Percentiles rank a stretch among this genome's conserved stretches.
Evolutionary conservation across 352 stramenopile species (phyloP).

Genomic region (Thalassiosira allenii): DNA sequence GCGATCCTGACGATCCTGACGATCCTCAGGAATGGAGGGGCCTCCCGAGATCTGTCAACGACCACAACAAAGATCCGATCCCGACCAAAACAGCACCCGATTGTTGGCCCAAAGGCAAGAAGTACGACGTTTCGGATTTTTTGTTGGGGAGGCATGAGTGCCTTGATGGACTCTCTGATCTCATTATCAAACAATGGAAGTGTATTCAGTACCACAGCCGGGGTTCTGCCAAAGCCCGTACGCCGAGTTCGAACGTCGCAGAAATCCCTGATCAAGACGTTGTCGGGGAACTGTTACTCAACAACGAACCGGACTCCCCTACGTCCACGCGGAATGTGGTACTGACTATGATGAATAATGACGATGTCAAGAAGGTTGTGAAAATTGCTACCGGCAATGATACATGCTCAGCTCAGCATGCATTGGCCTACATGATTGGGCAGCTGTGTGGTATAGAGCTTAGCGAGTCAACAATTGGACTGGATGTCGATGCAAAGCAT

Average conservation of each 20-base stretch:
- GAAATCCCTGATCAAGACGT: background rate
- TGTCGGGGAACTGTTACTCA: background rate
- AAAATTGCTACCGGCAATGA: background rate
- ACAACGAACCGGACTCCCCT: background rate
- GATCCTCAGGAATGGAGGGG: background rate
- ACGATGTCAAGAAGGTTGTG: background rate
- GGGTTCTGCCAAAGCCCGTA: too few species aligned
- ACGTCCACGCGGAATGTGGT: background rate
- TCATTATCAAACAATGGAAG: background rate
- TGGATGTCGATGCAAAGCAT: constrained; percentile 5
- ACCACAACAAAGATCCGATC: background rate
- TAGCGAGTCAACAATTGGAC: background rate
- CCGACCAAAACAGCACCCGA: background rate
- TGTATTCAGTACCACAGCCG: background rate
- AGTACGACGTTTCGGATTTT: constrained; percentile 1
- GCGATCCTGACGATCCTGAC: too few species aligned
- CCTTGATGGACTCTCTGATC: background rate
- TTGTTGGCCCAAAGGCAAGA: too few species aligned
- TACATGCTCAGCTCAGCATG: constrained; percentile 6
- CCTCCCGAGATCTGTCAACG: background rate
- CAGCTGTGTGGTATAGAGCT: constrained; percentile 11
- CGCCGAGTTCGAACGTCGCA: too few species aligned
- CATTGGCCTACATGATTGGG: constrained; percentile 9
- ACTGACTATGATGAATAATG: background rate
- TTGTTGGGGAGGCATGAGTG: background rate